Conservation (phyloP, 177 flowering plant genomes). For the Vitis hybrid region DNA sequence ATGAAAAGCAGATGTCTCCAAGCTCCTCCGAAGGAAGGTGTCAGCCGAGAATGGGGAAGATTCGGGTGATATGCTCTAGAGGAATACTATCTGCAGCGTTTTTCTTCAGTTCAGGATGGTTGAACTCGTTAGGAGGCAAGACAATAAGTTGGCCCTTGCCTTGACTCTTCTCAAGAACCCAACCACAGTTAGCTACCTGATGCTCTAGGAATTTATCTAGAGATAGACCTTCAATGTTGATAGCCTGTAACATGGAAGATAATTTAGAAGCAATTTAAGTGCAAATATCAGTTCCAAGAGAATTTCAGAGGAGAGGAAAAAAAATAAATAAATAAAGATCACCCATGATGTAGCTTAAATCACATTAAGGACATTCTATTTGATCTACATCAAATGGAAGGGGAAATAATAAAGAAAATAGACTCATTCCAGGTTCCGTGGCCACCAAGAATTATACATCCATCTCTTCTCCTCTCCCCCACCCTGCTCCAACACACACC, state of each 20-base stretch:
- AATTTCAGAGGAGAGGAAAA: no score
- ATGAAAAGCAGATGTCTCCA: neutral
- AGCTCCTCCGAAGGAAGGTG: neutral
- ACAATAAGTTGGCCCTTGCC: constrained; percentile 71
- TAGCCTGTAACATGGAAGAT: constrained; percentile 47
- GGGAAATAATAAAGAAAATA: no score
- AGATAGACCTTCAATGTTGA: constrained; percentile 81
- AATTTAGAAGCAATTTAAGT: neutral
- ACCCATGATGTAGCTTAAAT: no score
- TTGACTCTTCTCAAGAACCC: constrained; percentile 72
- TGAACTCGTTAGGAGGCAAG: constrained; percentile 75
- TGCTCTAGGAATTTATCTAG: constrained; percentile 92
- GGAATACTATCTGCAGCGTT: constrained; percentile 66
- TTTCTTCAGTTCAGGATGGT: constrained; percentile 86
- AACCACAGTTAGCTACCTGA: constrained; percentile 69
- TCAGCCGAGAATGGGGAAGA: constrained; percentile 84
- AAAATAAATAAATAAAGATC: no score
- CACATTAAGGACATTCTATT: no score
- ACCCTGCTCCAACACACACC: no score
- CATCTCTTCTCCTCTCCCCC: no score
- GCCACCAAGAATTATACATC: no score
- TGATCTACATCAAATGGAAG: no score
- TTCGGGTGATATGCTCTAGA: constrained; percentile 75
- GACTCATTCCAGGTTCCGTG: no score
- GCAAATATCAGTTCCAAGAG: no score